These are phyloP conservation scores for Garcia nutans DNA, from an alignment of 345 rosid genomes.

Conservation along the genomic window DNA sequence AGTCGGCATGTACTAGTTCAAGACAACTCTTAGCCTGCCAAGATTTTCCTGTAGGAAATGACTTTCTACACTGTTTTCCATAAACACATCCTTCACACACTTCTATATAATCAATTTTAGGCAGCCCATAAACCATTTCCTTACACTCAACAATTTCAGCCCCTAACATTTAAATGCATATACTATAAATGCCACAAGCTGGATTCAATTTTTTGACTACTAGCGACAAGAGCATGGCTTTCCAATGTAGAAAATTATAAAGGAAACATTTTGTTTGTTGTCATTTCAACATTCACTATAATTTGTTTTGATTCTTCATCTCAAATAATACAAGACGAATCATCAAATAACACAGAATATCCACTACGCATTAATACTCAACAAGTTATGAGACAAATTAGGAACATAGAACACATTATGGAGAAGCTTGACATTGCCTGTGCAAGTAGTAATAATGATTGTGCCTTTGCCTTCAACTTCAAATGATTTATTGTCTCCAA, in stretches of 20 bases:
- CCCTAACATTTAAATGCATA: not conserved
- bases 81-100: not conserved
- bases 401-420: not conserved
- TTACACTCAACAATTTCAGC: not conserved
- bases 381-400: not conserved
- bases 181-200: not conserved
- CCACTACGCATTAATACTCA: not conserved
- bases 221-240: too few species aligned
- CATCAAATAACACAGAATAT: not conserved
- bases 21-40: not conserved
- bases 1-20: not conserved
- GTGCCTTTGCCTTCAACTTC: not conserved
- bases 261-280: not conserved
- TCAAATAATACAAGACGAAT: not conserved
- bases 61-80: not conserved
- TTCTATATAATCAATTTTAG: not conserved
- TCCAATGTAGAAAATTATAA: not conserved
- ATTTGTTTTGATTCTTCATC: not conserved
- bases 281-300: not conserved
- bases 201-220: not conserved
- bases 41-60: not conserved
- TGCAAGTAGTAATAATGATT: not conserved
- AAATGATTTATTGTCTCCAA: not conserved
- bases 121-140: not conserved
- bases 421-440: not conserved